phyloP scores from a whole-genome alignment of 768 basidiomycete species.

The Leucocoprinus leucothites region DNA sequence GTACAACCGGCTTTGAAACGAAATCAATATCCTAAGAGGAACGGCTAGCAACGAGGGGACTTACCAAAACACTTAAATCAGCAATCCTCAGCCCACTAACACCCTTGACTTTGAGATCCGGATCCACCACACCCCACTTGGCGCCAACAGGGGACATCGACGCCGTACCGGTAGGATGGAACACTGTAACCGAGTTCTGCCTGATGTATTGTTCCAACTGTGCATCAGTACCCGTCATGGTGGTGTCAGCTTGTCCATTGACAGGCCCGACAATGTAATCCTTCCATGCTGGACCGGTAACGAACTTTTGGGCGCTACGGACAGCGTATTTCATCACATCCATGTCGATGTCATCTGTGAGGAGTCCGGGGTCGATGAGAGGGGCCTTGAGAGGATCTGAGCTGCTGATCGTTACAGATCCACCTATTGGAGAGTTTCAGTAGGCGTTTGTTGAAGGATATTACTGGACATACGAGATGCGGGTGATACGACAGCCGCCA shows the following conservation, averaged over 20 bases:
- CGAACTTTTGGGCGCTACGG: constrained; percentile 4
- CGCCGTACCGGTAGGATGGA: constrained; percentile 6
- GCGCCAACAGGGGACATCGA: constrained; percentile 26
- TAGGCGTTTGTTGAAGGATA: too few relatives aligned
- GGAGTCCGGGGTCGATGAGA: constrained; percentile 11
- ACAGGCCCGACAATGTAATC: constrained; percentile 4
- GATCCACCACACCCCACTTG: constrained; percentile 31
- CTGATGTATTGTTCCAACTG: background rate
- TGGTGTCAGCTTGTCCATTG: background rate
- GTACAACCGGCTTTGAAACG: background rate
- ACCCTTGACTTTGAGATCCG: constrained; percentile 34
- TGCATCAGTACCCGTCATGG: background rate
- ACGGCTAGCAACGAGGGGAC: constrained; percentile 1
- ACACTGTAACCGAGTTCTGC: background rate
- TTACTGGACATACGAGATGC: too few relatives aligned
- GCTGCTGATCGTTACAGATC: too few relatives aligned
- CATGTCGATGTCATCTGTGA: background rate
- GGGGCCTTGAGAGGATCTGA: background rate
- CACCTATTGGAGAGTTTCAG: too few relatives aligned
- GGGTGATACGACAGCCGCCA: background rate
- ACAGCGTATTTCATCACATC: constrained; percentile 6
- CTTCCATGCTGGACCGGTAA: constrained; percentile 3
- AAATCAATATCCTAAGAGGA: background rate
- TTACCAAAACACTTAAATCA: constrained; percentile 33
- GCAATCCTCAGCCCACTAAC: constrained; percentile 31